Percentiles rank a stretch among this genome's conserved stretches.
Conservation (phyloP, 2,329 filamentous ascomycete species). For the Alternaria sp. region DNA sequence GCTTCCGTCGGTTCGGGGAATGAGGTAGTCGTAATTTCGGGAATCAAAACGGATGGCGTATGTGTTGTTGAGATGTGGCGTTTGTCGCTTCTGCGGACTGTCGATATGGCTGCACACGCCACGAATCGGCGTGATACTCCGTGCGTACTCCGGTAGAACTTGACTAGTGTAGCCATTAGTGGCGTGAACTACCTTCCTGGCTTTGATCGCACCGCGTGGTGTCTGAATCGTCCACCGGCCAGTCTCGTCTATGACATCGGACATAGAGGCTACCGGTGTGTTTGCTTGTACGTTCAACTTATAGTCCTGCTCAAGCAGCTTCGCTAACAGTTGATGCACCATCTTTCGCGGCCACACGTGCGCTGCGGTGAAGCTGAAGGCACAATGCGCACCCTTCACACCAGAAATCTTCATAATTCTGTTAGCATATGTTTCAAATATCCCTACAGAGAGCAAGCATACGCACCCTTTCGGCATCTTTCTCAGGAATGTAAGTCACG, state of each 20-base stretch:
- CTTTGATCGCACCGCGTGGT: slow-evolving; percentile 5
- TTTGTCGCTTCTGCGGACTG: background rate
- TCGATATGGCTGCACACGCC: slow-evolving; percentile 5
- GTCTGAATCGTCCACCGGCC: background rate
- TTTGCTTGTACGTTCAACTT: slow-evolving; percentile 5
- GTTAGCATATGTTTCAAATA: background rate
- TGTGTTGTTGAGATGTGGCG: slow-evolving; percentile 5
- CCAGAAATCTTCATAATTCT: background rate
- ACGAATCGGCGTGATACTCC: slow-evolving; percentile 4
- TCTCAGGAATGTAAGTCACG: background rate
- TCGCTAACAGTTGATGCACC: slow-evolving; percentile 7
- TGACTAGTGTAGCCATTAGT: slow-evolving; percentile 10
- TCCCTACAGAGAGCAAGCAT: too few species aligned
- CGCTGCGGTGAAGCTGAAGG: slow-evolving; percentile 5
- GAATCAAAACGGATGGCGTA: slow-evolving; percentile 5
- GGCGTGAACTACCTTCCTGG: slow-evolving; percentile 1
- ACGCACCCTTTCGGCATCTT: slow-evolving; percentile 2
- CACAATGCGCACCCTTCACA: slow-evolving; percentile 2
- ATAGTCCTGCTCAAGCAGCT: background rate
- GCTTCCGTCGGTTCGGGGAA: slow-evolving; percentile 2
- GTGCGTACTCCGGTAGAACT: background rate
- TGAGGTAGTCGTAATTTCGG: slow-evolving; percentile 8
- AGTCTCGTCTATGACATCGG: background rate
- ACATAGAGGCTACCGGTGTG: background rate
- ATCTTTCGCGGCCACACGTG: slow-evolving; percentile 9